Percentiles rank a stretch among this genome's conserved stretches.
Evolutionary conservation across 108 stramenopile species (phyloP).

Genomic region (Skeletonema grethae): DNA sequence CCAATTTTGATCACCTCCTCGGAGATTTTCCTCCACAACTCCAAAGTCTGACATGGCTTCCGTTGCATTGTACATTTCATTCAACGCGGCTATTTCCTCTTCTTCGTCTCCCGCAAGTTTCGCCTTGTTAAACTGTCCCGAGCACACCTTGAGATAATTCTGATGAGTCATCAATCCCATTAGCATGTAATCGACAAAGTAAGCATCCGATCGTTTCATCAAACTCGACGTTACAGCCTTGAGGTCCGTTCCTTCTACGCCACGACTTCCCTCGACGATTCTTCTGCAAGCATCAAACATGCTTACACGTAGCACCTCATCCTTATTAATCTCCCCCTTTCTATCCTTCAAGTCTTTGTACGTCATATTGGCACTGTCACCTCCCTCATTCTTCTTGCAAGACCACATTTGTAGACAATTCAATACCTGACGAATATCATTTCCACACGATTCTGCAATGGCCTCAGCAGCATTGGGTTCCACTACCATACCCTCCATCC

Average conservation of each 20-base stretch:
- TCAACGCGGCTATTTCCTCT: conserved; percentile 49
- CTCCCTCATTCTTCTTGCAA: conserved; percentile 50
- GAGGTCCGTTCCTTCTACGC: conserved; percentile 56
- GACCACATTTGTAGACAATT: conserved; percentile 98
- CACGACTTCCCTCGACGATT: conserved; percentile 80
- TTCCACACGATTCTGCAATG: conserved; percentile 93
- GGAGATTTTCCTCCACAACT: conserved; percentile 72
- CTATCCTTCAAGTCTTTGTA: conserved; percentile 85
- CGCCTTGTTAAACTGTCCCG: conserved; percentile 45
- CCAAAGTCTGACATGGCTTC: conserved; percentile 90
- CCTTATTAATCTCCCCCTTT: conserved; percentile 73
- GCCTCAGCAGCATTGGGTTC: conserved; percentile 94
- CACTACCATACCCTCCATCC: conserved; percentile 78
- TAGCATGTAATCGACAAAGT: conserved; percentile 95
- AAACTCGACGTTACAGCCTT: conserved; percentile 61
- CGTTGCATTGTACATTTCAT: conserved; percentile 79
- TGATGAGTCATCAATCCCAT: conserved; percentile 94
- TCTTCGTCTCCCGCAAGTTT: conserved; percentile 57
- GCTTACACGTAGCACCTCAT: conserved; percentile 88
- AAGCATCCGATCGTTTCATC: conserved; percentile 88
- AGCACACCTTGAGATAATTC: conserved; percentile 86
- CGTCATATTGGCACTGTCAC: conserved; percentile 51
- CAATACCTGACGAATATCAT: conserved; percentile 95
- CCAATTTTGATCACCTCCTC: conserved; percentile 94
- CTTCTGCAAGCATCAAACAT: conserved; percentile 90